Conservation (phyloP, 2,329 filamentous ascomycete species). For the Penicillium sp. region DNA sequence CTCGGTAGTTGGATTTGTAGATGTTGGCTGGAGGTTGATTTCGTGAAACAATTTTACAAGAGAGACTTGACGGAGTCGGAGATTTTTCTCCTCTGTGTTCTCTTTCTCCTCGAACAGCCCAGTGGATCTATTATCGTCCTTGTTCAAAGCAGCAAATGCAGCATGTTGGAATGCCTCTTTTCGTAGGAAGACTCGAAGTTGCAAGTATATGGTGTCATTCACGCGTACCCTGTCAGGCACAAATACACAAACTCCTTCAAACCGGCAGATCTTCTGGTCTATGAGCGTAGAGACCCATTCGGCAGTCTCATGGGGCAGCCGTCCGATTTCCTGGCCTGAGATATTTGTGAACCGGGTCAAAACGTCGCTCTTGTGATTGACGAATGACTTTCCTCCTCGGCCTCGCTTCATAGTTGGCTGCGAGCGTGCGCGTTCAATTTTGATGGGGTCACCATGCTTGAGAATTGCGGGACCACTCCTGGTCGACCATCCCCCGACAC, state of each 20-base stretch:
- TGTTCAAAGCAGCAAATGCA: conserved; percentile 49
- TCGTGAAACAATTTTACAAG: conserved; percentile 88
- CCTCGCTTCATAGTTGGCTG: conserved; percentile 57
- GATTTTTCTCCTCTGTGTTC: conserved; percentile 77
- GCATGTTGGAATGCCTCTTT: conserved; percentile 70
- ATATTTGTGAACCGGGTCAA: conserved; percentile 87
- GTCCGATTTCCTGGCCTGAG: conserved; percentile 78
- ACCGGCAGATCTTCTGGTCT: conserved; percentile 84
- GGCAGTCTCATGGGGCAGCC: conserved; percentile 82
- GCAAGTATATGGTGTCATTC: conserved; percentile 92
- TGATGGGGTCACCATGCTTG: conserved; percentile 78
- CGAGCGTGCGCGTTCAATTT: conserved; percentile 82
- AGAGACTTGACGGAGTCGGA: conserved; percentile 82
- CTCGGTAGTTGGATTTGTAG: conserved; percentile 71
- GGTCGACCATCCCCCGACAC: conserved; percentile 89
- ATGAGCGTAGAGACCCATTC: conserved; percentile 90
- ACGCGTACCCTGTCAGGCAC: conserved; percentile 81
- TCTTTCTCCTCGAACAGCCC: conserved; percentile 83
- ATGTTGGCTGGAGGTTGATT: conserved; percentile 76
- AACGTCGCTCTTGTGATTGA: conserved; percentile 73
- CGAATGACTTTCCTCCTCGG: conserved; percentile 48
- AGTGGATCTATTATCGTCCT: conserved; percentile 69
- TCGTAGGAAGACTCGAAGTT: conserved; percentile 77
- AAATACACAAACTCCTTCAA: conserved; percentile 87
- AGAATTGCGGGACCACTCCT: conserved; percentile 75